These are phyloP conservation scores for Fusarium siculi DNA, from an alignment of 2,329 filamentous ascomycete genomes.

Conservation along the genomic window DNA sequence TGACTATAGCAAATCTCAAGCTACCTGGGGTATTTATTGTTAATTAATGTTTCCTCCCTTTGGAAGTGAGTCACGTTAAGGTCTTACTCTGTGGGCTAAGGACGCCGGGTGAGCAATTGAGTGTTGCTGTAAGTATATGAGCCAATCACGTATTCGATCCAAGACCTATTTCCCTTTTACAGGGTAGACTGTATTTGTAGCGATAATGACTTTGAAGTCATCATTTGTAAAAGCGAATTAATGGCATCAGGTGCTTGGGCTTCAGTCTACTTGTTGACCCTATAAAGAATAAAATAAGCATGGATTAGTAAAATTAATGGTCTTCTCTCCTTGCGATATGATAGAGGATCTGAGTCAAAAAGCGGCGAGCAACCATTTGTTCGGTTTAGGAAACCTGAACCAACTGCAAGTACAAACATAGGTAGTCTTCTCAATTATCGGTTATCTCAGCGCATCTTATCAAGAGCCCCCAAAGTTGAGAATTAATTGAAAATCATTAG, in stretches of 20 bases:
- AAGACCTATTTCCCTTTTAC: background rate
- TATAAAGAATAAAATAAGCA: background rate
- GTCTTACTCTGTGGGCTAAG: background rate
- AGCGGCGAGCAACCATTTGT: too few relatives aligned
- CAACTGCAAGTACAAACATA: rapidly evolving
- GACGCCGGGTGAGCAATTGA: background rate
- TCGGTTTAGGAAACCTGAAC: rapidly evolving
- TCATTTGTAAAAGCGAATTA: background rate
- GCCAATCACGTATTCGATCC: background rate
- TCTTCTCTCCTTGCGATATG: background rate
- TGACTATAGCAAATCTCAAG: background rate
- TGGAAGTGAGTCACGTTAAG: background rate
- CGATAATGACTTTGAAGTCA: background rate
- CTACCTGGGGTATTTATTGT: background rate
- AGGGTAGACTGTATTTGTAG: background rate
- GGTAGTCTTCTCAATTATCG: background rate
- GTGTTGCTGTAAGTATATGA: background rate
- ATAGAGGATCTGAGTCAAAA: background rate
- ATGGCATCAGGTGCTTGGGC: background rate
- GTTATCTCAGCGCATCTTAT: background rate
- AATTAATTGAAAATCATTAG: too few relatives aligned
- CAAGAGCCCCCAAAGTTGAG: background rate
- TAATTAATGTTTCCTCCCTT: too few relatives aligned
- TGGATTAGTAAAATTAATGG: background rate
- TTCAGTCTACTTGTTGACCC: background rate